phyloP scores from a whole-genome alignment of 2,329 filamentous ascomycete genomes.

The Penicillium sp. region DNA sequence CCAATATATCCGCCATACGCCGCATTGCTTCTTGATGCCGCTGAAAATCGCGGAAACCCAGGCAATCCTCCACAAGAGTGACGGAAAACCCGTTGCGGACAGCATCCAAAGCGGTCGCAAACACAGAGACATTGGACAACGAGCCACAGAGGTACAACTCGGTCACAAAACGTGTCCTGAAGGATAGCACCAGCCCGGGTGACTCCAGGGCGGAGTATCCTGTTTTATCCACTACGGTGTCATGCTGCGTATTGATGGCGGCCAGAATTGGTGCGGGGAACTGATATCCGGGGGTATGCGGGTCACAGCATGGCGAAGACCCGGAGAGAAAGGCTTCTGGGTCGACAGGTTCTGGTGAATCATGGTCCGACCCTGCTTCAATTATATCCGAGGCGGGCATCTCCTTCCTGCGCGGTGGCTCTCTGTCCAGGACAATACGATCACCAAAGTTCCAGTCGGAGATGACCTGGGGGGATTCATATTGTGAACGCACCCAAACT shows the following conservation, averaged over 20 bases:
- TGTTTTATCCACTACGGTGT: conserved; percentile 63
- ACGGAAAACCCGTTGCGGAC: conserved; percentile 84
- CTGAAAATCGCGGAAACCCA: conserved; percentile 69
- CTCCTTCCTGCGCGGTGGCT: conserved; percentile 8
- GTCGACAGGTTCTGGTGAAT: conserved; percentile 29
- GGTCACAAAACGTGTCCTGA: conserved; percentile 83
- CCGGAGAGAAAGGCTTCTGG: conserved; percentile 44
- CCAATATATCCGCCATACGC: conserved; percentile 70
- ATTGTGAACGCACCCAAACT: conserved; percentile 81
- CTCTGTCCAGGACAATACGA: conserved; percentile 40
- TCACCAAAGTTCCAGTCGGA: conserved; percentile 51
- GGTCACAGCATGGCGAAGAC: conserved; percentile 37
- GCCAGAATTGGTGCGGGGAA: conserved; percentile 50
- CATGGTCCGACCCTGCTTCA: conserved; percentile 18
- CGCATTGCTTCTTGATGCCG: conserved; percentile 70
- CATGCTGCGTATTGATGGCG: conserved; percentile 49
- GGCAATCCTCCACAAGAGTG: conserved; percentile 82
- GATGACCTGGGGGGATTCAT: conserved; percentile 59
- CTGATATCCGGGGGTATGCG: conserved; percentile 44
- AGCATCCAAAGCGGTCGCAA: conserved; percentile 87
- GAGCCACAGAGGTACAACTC: conserved; percentile 87
- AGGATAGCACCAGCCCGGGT: conserved; percentile 67
- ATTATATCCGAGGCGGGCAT: conserved; percentile 18
- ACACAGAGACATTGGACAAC: conserved; percentile 81
- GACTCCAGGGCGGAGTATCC: conserved; percentile 85